A percentile compares a stretch with the other conserved stretches of the same genome.
These are phyloP conservation scores for Rhododendron molle DNA, from an alignment of 148 eudicot species.

Conservation along the genomic window DNA sequence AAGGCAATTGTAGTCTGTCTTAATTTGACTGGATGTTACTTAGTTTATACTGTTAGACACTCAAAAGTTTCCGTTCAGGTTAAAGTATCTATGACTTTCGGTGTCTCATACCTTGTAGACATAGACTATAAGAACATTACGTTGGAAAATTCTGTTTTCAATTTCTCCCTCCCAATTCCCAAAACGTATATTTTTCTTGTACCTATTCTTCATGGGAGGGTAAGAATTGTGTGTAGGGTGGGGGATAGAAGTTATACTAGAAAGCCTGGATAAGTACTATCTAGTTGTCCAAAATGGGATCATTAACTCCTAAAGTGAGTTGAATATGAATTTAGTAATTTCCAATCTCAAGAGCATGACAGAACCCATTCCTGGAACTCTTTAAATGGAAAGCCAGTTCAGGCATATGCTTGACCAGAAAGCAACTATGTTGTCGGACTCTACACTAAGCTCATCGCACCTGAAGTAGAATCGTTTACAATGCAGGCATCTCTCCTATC, in stretches of 20 bases:
- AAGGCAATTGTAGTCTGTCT: not conserved
- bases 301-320: not conserved
- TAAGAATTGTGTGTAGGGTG: not conserved
- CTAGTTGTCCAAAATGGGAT: not conserved
- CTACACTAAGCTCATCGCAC: not conserved
- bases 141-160: not conserved
- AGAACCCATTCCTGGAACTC: not conserved
- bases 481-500: not conserved
- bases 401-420: not conserved
- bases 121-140: not conserved
- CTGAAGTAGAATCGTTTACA: not conserved
- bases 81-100: not conserved
- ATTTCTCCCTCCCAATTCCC: not conserved
- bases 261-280: not conserved
- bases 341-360: not conserved
- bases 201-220: not conserved
- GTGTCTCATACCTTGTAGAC: not conserved
- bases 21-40: not conserved
- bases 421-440: not conserved
- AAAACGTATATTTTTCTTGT: not conserved
- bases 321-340: not conserved
- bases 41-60: not conserved
- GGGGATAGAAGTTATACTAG: not conserved
- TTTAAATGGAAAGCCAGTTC: not conserved
- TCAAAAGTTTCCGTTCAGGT: not conserved